Percentiles rank a stretch among this genome's conserved stretches.
These are phyloP conservation scores for Onygena corvina DNA, from an alignment of 2,329 filamentous ascomycete genomes.

Conservation along the genomic window DNA sequence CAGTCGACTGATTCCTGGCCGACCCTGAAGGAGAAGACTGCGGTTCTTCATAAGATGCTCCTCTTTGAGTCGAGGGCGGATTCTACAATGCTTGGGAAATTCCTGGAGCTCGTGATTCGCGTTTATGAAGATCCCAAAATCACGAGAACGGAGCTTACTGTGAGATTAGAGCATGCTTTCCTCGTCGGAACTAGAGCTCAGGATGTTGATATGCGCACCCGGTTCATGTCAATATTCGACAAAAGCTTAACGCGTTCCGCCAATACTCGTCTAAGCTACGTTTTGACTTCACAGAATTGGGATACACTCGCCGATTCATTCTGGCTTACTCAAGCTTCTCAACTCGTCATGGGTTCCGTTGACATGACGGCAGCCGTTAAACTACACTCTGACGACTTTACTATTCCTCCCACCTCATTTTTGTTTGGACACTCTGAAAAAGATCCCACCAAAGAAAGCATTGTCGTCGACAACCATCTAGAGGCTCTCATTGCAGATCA, in stretches of 20 bases:
- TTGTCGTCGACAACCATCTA: conserved; percentile 71
- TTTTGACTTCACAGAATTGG: conserved; percentile 90
- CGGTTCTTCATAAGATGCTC: conserved; percentile 97
- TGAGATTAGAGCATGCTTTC: conserved; percentile 96
- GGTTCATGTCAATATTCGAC: conserved; percentile 94
- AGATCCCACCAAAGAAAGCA: conserved; percentile 49
- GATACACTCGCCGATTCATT: conserved; percentile 89
- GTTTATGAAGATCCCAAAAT: conserved; percentile 98
- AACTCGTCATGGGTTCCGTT: conserved; percentile 79
- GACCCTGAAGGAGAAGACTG: conserved; percentile 96
- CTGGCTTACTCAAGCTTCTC: conserved; percentile 91
- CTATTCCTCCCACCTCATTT: conserved; percentile 58
- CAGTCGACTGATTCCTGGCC: conserved; percentile 89
- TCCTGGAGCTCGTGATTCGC: conserved; percentile 87
- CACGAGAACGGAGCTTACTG: conserved; percentile 84
- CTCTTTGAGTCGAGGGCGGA: conserved; percentile 81
- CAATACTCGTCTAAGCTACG: conserved; percentile 75
- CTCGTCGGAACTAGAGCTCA: conserved; percentile 85
- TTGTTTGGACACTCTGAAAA: conserved; percentile 62
- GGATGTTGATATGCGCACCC: conserved; percentile 91
- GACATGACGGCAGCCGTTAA: conserved; percentile 71
- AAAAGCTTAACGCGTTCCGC: conserved; percentile 87
- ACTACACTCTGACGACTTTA: conserved; percentile 74
- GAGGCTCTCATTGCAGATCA: conserved; percentile 68
- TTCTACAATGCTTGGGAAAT: conserved; percentile 75